Evolutionary conservation across 192 early-diverging fungal species (phyloP).

Genomic region (Backusella circina): DNA sequence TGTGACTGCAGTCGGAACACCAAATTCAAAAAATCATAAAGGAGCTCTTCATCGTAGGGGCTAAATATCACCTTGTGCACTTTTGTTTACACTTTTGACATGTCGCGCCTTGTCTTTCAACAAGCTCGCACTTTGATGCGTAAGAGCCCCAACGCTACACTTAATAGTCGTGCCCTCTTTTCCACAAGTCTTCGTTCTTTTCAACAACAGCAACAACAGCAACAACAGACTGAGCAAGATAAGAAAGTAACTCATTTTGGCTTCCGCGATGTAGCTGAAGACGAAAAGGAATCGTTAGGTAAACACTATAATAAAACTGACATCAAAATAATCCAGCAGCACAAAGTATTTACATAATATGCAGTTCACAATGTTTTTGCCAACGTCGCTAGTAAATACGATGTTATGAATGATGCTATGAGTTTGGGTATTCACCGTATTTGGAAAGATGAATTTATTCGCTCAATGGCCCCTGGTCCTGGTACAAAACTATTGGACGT

Average conservation of each 20-base stretch:
- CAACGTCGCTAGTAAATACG: conserved; percentile 95
- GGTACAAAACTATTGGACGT: conserved; percentile 90
- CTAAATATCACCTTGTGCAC: not conserved
- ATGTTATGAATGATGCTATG: conserved; percentile 98
- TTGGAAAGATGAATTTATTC: conserved; percentile 96
- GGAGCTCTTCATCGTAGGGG: not conserved
- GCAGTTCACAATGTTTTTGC: conserved; percentile 87
- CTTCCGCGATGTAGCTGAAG: conserved; percentile 81
- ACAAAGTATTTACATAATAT: not conserved
- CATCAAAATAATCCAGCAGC: not conserved
- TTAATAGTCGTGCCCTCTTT: not conserved
- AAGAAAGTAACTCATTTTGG: conserved; percentile 84
- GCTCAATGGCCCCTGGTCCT: conserved; percentile 73
- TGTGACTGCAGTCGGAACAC: not conserved
- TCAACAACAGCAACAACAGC: not conserved
- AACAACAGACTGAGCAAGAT: not conserved
- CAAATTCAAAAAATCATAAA: not conserved
- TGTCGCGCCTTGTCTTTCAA: conserved; percentile 4
- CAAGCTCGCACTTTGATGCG: conserved; percentile 4
- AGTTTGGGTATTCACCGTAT: conserved; percentile 88
- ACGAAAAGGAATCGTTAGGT: conserved; percentile 86
- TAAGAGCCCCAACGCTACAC: not conserved
- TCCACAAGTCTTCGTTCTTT: not conserved
- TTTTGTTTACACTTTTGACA: conserved; percentile 2
- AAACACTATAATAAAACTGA: not conserved